These are phyloP conservation scores for Pestalotiopsis sp. DNA, from an alignment of 2,329 filamentous ascomycete genomes.

Conservation along the genomic window DNA sequence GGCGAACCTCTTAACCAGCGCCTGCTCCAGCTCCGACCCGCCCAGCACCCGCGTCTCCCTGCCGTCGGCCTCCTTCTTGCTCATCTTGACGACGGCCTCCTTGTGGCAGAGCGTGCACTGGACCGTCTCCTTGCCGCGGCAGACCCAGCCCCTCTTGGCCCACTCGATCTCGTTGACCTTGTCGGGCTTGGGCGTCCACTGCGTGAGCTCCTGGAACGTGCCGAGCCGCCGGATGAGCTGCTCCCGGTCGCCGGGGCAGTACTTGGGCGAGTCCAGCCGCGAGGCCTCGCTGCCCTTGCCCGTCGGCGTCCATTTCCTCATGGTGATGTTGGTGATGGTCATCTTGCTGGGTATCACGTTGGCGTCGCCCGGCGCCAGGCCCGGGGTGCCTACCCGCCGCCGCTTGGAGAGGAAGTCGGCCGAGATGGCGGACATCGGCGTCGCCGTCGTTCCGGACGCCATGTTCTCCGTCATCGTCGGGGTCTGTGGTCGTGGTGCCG, in stretches of 20 bases:
- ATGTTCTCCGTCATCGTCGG: slow-evolving; percentile 12
- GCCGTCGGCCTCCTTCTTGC: slow-evolving; percentile 59
- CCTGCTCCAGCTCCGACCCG: slow-evolving; percentile 67
- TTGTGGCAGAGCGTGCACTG: slow-evolving; percentile 83
- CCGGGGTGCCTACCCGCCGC: slow-evolving; percentile 50
- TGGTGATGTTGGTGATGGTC: slow-evolving; percentile 42
- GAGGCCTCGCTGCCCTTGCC: slow-evolving; percentile 1
- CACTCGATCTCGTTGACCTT: slow-evolving; percentile 87
- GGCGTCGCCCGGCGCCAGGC: slow-evolving; percentile 41
- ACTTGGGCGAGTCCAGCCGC: slow-evolving; percentile 58
- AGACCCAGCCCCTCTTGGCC: slow-evolving; percentile 92
- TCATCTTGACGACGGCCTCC: slow-evolving; percentile 81
- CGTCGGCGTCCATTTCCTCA: slow-evolving; percentile 42
- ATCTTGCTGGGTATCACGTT: slow-evolving; percentile 29
- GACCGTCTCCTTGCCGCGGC: slow-evolving; percentile 80
- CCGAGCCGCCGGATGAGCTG: slow-evolving; percentile 80
- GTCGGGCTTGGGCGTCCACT: slow-evolving; percentile 92
- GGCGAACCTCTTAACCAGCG: slow-evolving; percentile 75
- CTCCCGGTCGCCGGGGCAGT: slow-evolving; percentile 83
- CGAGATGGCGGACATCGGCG: slow-evolving; percentile 28
- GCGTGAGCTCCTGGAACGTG: slow-evolving; percentile 87
- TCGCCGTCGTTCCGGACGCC: background rate
- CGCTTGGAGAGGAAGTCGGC: slow-evolving; percentile 54
- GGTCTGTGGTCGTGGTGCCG: slow-evolving; percentile 16
- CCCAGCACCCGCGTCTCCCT: slow-evolving; percentile 55